A percentile compares a stretch with the other conserved stretches of the same genome.
phyloP scores from a whole-genome alignment of 176 grass and related monocot genomes.

The Rhynchospora pubera region DNA sequence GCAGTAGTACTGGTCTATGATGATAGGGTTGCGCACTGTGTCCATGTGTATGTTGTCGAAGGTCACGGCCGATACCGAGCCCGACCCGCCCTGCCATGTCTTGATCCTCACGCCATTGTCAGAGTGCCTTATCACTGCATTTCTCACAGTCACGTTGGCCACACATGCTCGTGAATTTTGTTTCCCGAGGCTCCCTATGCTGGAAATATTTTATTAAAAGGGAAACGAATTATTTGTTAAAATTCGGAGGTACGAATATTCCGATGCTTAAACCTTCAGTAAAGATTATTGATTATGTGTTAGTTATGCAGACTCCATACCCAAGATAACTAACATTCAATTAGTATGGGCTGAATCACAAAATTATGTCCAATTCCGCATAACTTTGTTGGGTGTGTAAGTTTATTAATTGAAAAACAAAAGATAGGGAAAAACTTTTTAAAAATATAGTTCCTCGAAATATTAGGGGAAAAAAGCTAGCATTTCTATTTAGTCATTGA shows the following conservation, averaged over 20 bases:
- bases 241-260: not conserved
- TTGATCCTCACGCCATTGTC: slow-evolving; percentile 94
- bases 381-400: too few species aligned
- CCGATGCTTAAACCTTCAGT: too few species aligned
- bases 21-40: slow-evolving; percentile 87
- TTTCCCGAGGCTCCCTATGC: slow-evolving; percentile 70
- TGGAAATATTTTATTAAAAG: not conserved
- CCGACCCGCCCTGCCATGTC: slow-evolving; percentile 96
- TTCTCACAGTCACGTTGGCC: slow-evolving; percentile 64
- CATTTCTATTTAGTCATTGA: too few species aligned
- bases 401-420: too few species aligned
- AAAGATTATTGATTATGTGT: too few species aligned
- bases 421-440: too few species aligned
- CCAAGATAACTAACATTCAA: too few species aligned
- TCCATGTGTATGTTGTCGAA: slow-evolving; percentile 89
- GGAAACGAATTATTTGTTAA: not conserved
- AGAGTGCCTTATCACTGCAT: slow-evolving; percentile 64
- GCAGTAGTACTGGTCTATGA: slow-evolving; percentile 99
- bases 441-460: too few species aligned
- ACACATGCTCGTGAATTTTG: slow-evolving; percentile 58
- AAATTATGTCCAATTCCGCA: too few species aligned
- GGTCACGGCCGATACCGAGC: slow-evolving; percentile 51
- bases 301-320: too few species aligned
- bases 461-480: too few species aligned
- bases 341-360: too few species aligned